Percentiles rank a stretch among this genome's conserved stretches.
Evolutionary conservation across 139 green algal species (phyloP).

Genomic region (Chlamydomonas sphaeroides): DNA sequence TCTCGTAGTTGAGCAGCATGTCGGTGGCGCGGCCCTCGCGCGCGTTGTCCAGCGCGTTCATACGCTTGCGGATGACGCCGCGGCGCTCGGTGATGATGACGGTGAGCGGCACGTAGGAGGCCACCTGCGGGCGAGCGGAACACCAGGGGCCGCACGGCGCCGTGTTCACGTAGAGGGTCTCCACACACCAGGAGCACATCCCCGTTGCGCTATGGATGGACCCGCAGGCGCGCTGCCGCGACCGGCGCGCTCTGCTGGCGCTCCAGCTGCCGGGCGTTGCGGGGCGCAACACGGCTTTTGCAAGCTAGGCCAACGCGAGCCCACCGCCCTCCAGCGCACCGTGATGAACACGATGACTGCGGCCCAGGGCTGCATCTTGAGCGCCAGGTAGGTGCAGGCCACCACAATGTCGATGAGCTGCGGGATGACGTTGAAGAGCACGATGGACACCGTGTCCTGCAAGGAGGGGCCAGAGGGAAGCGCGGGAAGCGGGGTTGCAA

Average conservation of each 20-base stretch:
- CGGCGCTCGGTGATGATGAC: constrained; percentile 81
- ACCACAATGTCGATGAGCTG: constrained; percentile 77
- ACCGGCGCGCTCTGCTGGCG: no score
- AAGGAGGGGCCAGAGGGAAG: not conserved
- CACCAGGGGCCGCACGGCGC: no score
- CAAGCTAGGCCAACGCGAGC: no score
- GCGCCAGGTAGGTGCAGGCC: constrained; percentile 66
- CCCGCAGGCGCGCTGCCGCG: no score
- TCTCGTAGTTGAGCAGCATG: constrained; percentile 92
- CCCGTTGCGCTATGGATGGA: no score
- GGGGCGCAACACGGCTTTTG: no score
- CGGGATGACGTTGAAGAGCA: constrained; percentile 83
- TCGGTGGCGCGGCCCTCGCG: constrained; percentile 79
- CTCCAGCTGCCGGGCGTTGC: no score
- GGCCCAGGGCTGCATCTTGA: constrained; percentile 72
- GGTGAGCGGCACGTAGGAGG: constrained; percentile 80
- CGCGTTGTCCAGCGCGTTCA: constrained; percentile 82
- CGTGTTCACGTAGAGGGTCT: no score
- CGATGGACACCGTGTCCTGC: constrained; percentile 73
- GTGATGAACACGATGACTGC: constrained; percentile 83
- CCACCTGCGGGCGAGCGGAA: constrained; percentile 40
- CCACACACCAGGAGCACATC: no score
- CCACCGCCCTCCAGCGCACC: no score
- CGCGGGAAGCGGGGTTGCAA: not conserved
- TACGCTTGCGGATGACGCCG: constrained; percentile 76